Evolutionary conservation across 163 green algal genomes (phyloP).

Genomic region (Botryococcus braunii): DNA sequence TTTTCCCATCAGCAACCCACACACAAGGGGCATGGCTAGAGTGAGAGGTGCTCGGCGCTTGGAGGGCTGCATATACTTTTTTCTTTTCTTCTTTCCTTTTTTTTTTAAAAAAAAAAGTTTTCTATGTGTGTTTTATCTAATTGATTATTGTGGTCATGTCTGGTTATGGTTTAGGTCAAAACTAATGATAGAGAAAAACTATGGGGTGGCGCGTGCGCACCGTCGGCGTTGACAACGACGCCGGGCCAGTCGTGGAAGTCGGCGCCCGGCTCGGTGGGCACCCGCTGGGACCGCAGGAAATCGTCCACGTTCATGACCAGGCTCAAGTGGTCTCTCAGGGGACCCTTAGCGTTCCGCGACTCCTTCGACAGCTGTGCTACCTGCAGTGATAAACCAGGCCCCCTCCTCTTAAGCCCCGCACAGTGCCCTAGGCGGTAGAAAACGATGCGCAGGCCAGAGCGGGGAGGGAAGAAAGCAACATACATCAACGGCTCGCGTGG

Average conservation of each 20-base stretch:
- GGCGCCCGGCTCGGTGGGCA: slow-evolving; percentile 35
- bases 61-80: too few species aligned
- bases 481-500: too few species aligned
- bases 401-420: too few species aligned
- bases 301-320: slow-evolving; percentile 39
- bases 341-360: slow-evolving; percentile 6
- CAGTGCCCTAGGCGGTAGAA: too few species aligned
- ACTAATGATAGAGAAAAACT: neutral
- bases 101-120: too few species aligned
- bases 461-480: too few species aligned
- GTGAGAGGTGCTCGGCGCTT: too few species aligned
- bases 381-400: neutral
- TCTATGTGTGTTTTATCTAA: too few species aligned
- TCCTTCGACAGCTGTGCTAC: neutral
- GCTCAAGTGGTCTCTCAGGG: slow-evolving; percentile 40
- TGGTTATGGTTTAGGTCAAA: neutral
- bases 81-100: too few species aligned
- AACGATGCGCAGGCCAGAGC: too few species aligned
- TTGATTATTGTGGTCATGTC: slow-evolving; percentile 4
- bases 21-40: too few species aligned
- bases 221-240: slow-evolving; percentile 27
- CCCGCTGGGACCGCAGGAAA: slow-evolving; percentile 35
- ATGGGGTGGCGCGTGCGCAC: slow-evolving; percentile 20
- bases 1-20: too few species aligned
- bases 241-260: slow-evolving; percentile 51